A percentile compares a stretch with the other conserved stretches of the same genome.
These are phyloP conservation scores for Sporisorium scitamineum DNA, from an alignment of 1,284 basidiomycete genomes.

Conservation along the genomic window DNA sequence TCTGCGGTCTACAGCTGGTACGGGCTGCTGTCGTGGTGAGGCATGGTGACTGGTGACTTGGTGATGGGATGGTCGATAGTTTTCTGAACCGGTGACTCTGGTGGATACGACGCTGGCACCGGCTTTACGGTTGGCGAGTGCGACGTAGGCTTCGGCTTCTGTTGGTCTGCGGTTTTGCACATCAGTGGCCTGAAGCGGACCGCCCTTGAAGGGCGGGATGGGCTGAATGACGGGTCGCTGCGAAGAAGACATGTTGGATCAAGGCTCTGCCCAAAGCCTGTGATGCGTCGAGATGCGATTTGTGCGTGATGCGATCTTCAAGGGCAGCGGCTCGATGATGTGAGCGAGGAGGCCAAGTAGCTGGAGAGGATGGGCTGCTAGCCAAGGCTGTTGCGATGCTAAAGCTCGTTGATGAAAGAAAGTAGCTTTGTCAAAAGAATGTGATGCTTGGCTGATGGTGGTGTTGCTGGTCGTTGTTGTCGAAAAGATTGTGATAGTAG, in stretches of 20 bases:
- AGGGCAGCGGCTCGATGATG: too few relatives aligned
- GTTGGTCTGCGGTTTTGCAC: slow-evolving; percentile 45
- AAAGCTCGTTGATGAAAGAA: background rate
- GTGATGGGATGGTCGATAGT: slow-evolving; percentile 35
- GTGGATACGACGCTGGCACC: slow-evolving; percentile 44
- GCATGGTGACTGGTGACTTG: slow-evolving; percentile 39
- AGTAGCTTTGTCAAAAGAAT: slow-evolving; percentile 14
- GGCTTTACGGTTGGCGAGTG: slow-evolving; percentile 42
- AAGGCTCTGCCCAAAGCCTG: slow-evolving; percentile 27
- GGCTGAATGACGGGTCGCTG: slow-evolving; percentile 39
- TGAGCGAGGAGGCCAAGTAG: too few relatives aligned
- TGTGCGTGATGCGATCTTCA: background rate
- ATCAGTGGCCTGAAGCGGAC: slow-evolving; percentile 39
- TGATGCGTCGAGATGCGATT: background rate
- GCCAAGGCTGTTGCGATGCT: background rate
- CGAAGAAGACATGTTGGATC: slow-evolving; percentile 37
- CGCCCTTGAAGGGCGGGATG: slow-evolving; percentile 56
- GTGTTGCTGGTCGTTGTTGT: slow-evolving; percentile 4
- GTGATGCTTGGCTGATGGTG: slow-evolving; percentile 2
- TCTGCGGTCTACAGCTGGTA: slow-evolving; percentile 37
- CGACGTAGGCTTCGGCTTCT: slow-evolving; percentile 44
- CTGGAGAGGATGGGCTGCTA: background rate
- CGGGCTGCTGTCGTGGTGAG: slow-evolving; percentile 38
- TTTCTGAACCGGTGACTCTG: slow-evolving; percentile 37
- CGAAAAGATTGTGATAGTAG: background rate